These are phyloP conservation scores for Exserohilum turcica DNA, from an alignment of 2,329 filamentous ascomycete species.

Conservation along the genomic window DNA sequence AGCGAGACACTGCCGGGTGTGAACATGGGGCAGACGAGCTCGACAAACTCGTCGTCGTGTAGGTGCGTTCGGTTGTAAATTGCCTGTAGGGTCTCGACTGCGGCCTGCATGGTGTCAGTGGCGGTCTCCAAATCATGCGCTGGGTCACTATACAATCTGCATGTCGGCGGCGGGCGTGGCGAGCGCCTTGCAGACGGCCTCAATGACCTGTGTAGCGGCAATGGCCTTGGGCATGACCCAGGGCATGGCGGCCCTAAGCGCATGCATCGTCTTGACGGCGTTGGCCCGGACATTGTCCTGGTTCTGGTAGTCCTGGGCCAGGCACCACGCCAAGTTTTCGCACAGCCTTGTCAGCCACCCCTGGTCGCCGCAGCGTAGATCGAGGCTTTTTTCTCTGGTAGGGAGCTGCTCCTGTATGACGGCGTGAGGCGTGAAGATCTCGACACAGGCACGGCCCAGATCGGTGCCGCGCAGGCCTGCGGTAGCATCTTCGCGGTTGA, in stretches of 20 bases:
- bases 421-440: slow-evolving; percentile 83
- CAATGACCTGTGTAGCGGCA: slow-evolving; percentile 55
- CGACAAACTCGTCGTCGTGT: slow-evolving; percentile 75
- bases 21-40: slow-evolving; percentile 80
- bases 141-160: slow-evolving; percentile 37
- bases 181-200: slow-evolving; percentile 48
- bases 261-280: slow-evolving; percentile 75
- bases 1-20: slow-evolving; percentile 71
- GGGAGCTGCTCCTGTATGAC: slow-evolving; percentile 79
- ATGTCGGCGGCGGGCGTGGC: slow-evolving; percentile 44
- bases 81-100: slow-evolving; percentile 81
- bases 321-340: slow-evolving; percentile 73
- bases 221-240: slow-evolving; percentile 90
- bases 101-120: slow-evolving; percentile 47
- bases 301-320: slow-evolving; percentile 67
- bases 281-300: slow-evolving; percentile 71
- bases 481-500: slow-evolving; percentile 85
- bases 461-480: slow-evolving; percentile 81
- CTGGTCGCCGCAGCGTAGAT: slow-evolving; percentile 76
- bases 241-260: slow-evolving; percentile 77
- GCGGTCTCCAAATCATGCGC: neutral
- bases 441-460: slow-evolving; percentile 86
- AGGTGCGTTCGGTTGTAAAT: slow-evolving; percentile 77
- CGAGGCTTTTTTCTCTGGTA: slow-evolving; percentile 69
- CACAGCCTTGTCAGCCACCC: slow-evolving; percentile 86